phyloP scores from a whole-genome alignment of 1,139 yeast species.

The Pneumocystis sp. region DNA sequence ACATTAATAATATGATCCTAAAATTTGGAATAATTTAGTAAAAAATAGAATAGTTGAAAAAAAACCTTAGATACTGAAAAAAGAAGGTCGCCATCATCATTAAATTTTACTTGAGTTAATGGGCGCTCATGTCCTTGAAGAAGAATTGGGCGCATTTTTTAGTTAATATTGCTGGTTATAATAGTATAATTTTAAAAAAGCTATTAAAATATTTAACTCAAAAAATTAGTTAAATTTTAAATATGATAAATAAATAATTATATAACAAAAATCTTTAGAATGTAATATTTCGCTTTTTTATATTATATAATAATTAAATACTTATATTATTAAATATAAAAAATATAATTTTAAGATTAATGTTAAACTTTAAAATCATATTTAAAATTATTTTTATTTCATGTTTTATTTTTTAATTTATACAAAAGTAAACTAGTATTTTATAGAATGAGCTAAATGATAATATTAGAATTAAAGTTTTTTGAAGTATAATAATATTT shows the following conservation, averaged over 20 bases:
- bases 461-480: too few relatives aligned
- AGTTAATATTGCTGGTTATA: background rate
- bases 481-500: too few relatives aligned
- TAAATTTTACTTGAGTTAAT: conserved; percentile 17
- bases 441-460: too few relatives aligned
- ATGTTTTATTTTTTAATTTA: background rate
- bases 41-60: conserved; percentile 26
- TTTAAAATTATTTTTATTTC: background rate
- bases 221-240: background rate
- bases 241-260: background rate
- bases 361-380: background rate
- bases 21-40: background rate
- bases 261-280: background rate
- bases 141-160: conserved; percentile 7
- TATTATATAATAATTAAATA: background rate
- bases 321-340: background rate
- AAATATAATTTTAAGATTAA: background rate
- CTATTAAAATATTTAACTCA: background rate
- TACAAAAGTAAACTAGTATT: background rate
- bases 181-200: background rate
- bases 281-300: background rate
- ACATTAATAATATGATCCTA: conserved; percentile 36
- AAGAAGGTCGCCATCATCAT: conserved; percentile 78
- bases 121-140: conserved; percentile 20
- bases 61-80: conserved; percentile 77